Evolutionary conservation across 345 rosid genomes (phyloP).

Genomic region (Eucalyptus viminalis): DNA sequence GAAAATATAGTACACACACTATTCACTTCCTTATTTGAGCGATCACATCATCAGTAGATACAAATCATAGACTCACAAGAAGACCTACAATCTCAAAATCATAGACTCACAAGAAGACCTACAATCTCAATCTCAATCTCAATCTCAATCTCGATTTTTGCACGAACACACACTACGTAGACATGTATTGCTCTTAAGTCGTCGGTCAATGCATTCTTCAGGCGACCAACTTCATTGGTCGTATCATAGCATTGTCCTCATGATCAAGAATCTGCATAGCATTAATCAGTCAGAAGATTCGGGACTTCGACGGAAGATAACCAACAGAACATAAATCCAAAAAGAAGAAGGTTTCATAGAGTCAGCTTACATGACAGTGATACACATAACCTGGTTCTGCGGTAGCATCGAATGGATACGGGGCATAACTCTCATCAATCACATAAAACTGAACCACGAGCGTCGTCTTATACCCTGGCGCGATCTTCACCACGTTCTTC

Average conservation of each 20-base stretch:
- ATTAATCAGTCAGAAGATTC: not conserved
- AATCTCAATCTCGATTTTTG: not conserved
- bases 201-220: not conserved
- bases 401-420: constrained; percentile 59
- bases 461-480: constrained; percentile 43
- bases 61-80: not conserved
- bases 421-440: constrained; percentile 34
- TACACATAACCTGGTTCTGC: constrained; percentile 70
- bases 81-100: not conserved
- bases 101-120: not conserved
- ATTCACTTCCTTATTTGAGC: not conserved
- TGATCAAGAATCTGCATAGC: constrained; percentile 68
- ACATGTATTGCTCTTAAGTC: not conserved
- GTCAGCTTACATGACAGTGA: constrained; percentile 70
- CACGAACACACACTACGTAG: not conserved
- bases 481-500: constrained; percentile 80
- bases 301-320: not conserved
- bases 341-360: not conserved
- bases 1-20: not conserved
- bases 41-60: not conserved
- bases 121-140: not conserved
- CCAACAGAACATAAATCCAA: not conserved
- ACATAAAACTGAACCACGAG: constrained; percentile 45
- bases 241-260: constrained; percentile 83
- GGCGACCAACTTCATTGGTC: constrained; percentile 40